Percentiles rank a stretch among this genome's conserved stretches.
These are phyloP conservation scores for Schizopora paradoxa DNA, from an alignment of 1,284 basidiomycete genomes.

Conservation along the genomic window DNA sequence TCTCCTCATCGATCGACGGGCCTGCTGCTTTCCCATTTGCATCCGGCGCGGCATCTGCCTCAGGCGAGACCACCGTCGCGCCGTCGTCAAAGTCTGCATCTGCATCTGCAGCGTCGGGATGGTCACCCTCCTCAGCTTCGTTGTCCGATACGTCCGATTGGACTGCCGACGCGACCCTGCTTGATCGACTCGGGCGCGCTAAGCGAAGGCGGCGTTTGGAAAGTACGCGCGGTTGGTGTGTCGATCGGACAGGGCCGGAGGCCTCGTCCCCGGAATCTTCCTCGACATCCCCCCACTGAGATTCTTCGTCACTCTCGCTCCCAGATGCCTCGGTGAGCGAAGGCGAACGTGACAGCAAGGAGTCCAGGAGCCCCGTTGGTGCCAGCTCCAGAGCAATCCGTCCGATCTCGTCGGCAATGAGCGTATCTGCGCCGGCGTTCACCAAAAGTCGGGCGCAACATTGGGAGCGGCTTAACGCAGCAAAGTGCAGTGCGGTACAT, in stretches of 20 bases:
- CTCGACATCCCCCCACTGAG: conserved; percentile 62
- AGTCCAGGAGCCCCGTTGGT: conserved; percentile 52
- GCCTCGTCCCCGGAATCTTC: conserved; percentile 51
- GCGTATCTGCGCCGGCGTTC: conserved; percentile 73
- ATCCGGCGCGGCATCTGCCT: conserved; percentile 10
- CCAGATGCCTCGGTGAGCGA: conserved; percentile 31
- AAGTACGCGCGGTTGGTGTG: conserved; percentile 27
- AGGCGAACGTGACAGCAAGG: conserved; percentile 28
- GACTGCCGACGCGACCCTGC: conserved; percentile 9
- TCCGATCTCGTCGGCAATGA: conserved; percentile 73
- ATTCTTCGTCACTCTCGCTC: conserved; percentile 54
- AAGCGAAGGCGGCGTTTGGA: conserved; percentile 25
- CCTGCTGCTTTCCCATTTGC: conserved; percentile 8
- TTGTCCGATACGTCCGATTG: conserved; percentile 17
- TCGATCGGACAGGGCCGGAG: conserved; percentile 28
- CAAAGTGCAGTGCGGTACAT: conserved; percentile 86
- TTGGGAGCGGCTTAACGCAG: conserved; percentile 63
- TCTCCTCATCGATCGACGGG: conserved; percentile 42
- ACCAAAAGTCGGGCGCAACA: conserved; percentile 69
- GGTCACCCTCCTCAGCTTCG: conserved; percentile 5
- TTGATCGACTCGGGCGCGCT: conserved; percentile 12
- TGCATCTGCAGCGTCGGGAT: conserved; percentile 7
- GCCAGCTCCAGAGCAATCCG: conserved; percentile 78
- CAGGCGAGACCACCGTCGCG: conserved; percentile 15
- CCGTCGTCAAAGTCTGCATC: conserved; percentile 15